Conservation (phyloP, 306 rosid species). For the Medicago lupulina region DNA sequence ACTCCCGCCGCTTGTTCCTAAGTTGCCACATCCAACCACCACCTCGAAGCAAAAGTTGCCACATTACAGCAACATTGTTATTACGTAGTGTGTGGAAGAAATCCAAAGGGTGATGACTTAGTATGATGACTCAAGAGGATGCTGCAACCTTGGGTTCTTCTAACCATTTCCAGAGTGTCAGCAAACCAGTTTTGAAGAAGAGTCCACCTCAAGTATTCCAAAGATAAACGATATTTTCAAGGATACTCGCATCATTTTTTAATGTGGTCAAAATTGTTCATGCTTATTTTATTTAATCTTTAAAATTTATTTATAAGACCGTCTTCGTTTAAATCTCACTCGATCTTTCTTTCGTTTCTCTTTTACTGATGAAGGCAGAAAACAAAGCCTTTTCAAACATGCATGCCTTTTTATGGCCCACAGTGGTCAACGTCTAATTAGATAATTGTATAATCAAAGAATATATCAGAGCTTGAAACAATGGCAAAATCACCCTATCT, state of each 20-base stretch:
- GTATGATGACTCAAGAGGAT: neutral
- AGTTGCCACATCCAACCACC: no score
- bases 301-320: slow-evolving; percentile 20
- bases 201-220: no score
- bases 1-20: no score
- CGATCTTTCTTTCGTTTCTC: slow-evolving; percentile 2
- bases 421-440: neutral
- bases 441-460: neutral
- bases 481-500: slow-evolving; percentile 27
- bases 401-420: slow-evolving; percentile 18
- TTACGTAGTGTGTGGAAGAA: neutral
- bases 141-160: no score
- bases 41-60: no score
- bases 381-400: slow-evolving; percentile 5
- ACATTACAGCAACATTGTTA: neutral
- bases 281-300: neutral
- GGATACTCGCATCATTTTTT: neutral
- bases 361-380: slow-evolving; percentile 18
- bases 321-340: slow-evolving; percentile 16
- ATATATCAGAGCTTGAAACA: slow-evolving; percentile 24
- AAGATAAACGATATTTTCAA: neutral
- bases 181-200: neutral
- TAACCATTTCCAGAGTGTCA: no score
- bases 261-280: neutral
- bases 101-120: neutral